Evolutionary conservation across 306 rosid species (phyloP).

Genomic region (Dryas octopetala): DNA sequence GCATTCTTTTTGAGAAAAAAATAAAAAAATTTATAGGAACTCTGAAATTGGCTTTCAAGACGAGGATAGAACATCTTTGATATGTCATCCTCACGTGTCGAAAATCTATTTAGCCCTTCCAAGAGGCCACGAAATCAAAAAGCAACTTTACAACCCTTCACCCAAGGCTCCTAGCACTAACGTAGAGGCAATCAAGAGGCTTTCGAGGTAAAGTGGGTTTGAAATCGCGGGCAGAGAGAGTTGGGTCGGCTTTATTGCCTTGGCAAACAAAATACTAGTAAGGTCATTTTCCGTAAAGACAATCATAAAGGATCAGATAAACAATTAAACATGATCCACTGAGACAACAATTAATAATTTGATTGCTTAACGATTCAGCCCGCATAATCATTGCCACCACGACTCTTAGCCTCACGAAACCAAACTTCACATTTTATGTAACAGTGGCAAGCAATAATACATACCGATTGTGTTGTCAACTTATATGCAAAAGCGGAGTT

Average conservation of each 20-base stretch:
- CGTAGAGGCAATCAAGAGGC: neutral
- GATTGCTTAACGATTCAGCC: no score
- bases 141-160: neutral
- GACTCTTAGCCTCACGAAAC: neutral
- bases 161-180: neutral
- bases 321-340: neutral
- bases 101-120: neutral
- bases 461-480: neutral
- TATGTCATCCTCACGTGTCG: neutral
- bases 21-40: neutral
- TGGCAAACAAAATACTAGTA: neutral
- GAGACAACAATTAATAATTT: no score
- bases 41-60: neutral
- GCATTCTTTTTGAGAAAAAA: neutral
- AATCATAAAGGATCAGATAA: no score
- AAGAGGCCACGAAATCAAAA: neutral
- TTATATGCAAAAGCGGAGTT: neutral
- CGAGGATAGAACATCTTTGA: neutral
- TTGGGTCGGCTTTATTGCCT: neutral
- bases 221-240: neutral
- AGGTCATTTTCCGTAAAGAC: neutral
- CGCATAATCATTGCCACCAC: no score
- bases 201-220: neutral
- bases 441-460: neutral
- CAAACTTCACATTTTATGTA: neutral